These are phyloP conservation scores for Selaginella moellendorffii DNA, from an alignment of 75 land plant genomes.

Conservation along the genomic window DNA sequence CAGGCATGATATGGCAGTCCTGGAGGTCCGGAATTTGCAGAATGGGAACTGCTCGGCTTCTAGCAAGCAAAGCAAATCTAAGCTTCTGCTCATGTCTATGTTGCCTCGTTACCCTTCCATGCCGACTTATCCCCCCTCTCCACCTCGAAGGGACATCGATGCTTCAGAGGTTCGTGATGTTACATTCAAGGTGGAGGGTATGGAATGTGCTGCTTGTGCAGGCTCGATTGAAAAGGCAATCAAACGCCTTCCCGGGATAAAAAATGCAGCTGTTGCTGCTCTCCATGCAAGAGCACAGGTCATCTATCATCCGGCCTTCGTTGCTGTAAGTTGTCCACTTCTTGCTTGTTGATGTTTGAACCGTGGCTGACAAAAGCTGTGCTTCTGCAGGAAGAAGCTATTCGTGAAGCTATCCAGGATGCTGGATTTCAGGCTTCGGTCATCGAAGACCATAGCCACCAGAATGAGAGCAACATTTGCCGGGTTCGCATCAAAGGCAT, in stretches of 20 bases:
- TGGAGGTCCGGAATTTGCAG: not conserved
- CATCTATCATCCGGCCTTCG: constrained; percentile 35
- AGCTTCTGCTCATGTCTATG: not conserved
- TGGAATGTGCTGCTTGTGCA: constrained; percentile 75
- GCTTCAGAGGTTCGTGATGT: too few species aligned
- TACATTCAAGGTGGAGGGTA: constrained; percentile 23
- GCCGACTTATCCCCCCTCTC: constrained; percentile 2
- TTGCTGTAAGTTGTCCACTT: constrained; percentile 33
- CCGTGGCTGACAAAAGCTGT: too few species aligned
- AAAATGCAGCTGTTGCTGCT: constrained; percentile 52
- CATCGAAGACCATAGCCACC: not conserved
- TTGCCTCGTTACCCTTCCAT: not conserved
- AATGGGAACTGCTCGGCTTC: not conserved
- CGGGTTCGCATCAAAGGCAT: constrained; percentile 11
- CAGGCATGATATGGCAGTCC: not conserved
- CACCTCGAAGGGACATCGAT: not conserved
- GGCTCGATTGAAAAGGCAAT: constrained; percentile 59
- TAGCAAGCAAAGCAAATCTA: not conserved
- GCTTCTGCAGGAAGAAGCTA: constrained; percentile 10
- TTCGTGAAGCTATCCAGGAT: constrained; percentile 9
- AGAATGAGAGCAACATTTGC: not conserved
- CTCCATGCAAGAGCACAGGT: constrained; percentile 67
- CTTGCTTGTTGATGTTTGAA: too few species aligned
- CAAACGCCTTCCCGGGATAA: constrained; percentile 43
- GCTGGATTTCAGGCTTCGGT: constrained; percentile 5